Base-by-base conservation (phyloP, 495 filamentous ascomycete genomes). In the Penicillium flavigenum region DNA sequence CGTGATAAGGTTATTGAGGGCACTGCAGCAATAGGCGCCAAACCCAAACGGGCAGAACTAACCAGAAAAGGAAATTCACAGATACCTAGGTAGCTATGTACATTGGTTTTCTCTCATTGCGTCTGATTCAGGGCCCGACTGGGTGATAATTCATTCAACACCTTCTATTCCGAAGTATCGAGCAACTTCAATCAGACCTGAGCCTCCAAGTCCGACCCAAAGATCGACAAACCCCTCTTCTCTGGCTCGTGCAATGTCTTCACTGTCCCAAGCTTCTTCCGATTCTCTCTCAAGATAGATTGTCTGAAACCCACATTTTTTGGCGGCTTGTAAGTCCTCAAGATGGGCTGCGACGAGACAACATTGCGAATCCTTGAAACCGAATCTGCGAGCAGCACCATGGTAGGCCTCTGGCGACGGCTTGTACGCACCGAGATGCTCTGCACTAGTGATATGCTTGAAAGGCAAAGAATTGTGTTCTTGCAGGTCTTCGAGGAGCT, bases 261-360 rank as follows among this genome's bases (percentile, higher is more conserved):
- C 3, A 51, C 45, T 56, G 55, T 55, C 39, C 84, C 83, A 87
- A 26, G 72, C 72, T 72, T 88, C 86, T 70, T 90, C 88, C 34
- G 62, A 55, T 3, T 67, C 63, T 61, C 85, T 71, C 75, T 87
- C 86, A 5, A 90, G 80, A 71, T 89, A 90, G 31, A 91, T 79
- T 2, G 84, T 86, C 62, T 77, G 68, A 49, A 88, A 71, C 0
- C 87, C 88, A 52, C 72, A 73, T n/a, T 55, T 62, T 61, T 81
- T 81, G 9, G 86, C 88, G 0, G 80, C 86, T 17, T 78, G 75
- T 61, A 89, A 65, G 65, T 90, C 87, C 22, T 61, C 69, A 54
- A 89, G 69, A 71, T 91, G 88, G 38, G 87, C 82, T 19, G 88
- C 87, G 31, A 89, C 87, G 79, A 91, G 81, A 9, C 82, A 86